Evolutionary conservation across 768 basidiomycete species (phyloP), one percentile per base, ranked within the genome.

Genomic region (Gymnopilus dilepis): DNA sequence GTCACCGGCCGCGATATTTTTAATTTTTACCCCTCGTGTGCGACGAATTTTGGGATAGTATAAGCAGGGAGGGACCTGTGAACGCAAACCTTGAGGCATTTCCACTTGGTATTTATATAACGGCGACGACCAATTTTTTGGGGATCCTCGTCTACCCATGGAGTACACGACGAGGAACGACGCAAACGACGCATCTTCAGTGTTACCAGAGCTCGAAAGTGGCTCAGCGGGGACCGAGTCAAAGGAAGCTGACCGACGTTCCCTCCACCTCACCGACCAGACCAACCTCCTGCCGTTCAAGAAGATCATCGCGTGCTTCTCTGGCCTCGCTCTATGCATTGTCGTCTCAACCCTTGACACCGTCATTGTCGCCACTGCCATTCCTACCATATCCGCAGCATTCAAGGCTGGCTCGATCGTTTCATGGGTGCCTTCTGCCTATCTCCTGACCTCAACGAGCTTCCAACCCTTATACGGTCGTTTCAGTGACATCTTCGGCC

Each of bases 401-500:
- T 92, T 92, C 73, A 78, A 86, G 55, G 86, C 89, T 0, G 85
- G 88, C 3, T 80, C 85, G 3, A 79, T 87, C 24, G 76, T 80
- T 24, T 87, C 86, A 5, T 92, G 89, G 90, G 88, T 92, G 2
- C 90, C 88, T 0, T 88, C 88, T 0, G 83, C 84, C 0, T 91
- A 91, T 67, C 80, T 92, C 33, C 76, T 90, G 50, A 90, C 88
- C 0, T 86, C 85, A 0, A 87, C 86, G 1, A 82, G 83, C 19
- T 87, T 88, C 65, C 88, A 88, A 73, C 82, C 83, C 2, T 66
- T 85, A 1, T 83, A 87, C 66, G 87, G 86, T 56, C 80, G 86
- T 8, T 85, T 87, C 68, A 86, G 84, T 56, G 86, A 88, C 58
- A 88, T 88, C 8, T 88, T 88, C 62, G 87, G 87, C 47, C 79